These are phyloP conservation scores for Diaporthe nobilis DNA, from an alignment of 2,329 filamentous ascomycete species.

Conservation along the genomic window DNA sequence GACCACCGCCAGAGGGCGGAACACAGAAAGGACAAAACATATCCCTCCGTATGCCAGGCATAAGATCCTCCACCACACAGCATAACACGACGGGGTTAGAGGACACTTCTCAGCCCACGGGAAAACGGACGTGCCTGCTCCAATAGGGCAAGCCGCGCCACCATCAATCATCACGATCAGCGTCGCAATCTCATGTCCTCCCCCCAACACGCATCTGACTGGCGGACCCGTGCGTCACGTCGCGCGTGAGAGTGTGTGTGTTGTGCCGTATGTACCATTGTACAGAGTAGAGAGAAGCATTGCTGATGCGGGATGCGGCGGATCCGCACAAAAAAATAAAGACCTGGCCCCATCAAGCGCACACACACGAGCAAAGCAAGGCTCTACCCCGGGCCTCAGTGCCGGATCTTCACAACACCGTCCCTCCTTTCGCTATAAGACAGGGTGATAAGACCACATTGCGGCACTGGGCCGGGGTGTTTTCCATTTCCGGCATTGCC, in stretches of 20 bases:
- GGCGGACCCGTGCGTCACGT: not conserved
- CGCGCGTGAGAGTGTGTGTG: not conserved
- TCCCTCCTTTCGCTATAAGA: not conserved
- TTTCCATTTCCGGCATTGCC: constrained; percentile 27
- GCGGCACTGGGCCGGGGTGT: constrained; percentile 2
- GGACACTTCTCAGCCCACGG: not conserved
- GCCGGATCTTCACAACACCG: constrained; percentile 32
- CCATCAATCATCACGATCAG: constrained; percentile 15
- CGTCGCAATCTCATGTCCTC: constrained; percentile 9
- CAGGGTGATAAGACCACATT: constrained; percentile 24
- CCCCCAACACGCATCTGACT: not conserved
- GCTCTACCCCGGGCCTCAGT: constrained; percentile 27
- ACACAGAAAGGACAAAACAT: not conserved
- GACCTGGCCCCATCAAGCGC: not conserved
- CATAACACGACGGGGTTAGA: not conserved
- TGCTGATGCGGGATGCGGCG: constrained; percentile 3
- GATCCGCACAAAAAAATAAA: constrained; percentile 18
- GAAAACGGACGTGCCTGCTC: not conserved
- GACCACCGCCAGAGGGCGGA: not conserved
- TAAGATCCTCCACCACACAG: not conserved
- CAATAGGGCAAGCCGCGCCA: not conserved
- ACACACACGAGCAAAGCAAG: not conserved
- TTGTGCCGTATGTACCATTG: not conserved
- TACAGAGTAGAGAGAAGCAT: not conserved
- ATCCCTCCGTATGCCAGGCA: not conserved